Base-by-base conservation (phyloP, 805 yeast species). In the Suhomyces xylopsoci region DNA sequence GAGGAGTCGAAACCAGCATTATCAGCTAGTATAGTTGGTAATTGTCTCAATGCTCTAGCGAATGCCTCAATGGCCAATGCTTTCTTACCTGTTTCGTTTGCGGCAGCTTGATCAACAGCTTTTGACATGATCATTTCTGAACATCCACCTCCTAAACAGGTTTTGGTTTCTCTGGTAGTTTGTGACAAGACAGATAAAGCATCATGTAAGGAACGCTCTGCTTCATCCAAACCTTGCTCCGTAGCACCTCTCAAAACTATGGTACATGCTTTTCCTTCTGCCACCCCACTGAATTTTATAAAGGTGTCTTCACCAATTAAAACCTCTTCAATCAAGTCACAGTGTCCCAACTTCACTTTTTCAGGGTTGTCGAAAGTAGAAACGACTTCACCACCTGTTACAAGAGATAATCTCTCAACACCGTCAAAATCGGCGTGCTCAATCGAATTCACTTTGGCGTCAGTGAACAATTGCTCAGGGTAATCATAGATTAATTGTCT, bases 371-470 rank as follows among this genome's bases (percentile, higher is more conserved):
- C 99, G 68, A 94, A 94, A 1, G 98, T 93, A 7, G 98, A 91
- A 1, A 86, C 97, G 50, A 94, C 97, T 77, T 94, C 98, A 66
- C 97, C 99, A 49, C 99, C 99, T 10, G 98, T 92, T 30, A 91
- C 99, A 41, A 93, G 78, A 2, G 99, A 97, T 60, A 94, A 81
- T 68, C 98, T 85, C 77, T 94, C 99, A 51, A 94, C 90, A 64
- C 98, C 99, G 65, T 90, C 98, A 63, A 94, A 94, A 71, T 94
- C 99, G 14, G 99, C 98, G 67, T 94, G 99, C 71, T 94, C 99
- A 58, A 94, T 90, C 20, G 97, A 85, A 70, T 90, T 92, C 62
- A 94, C 88, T 51, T 85, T 83, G 43, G 90, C 73, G 61, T 93
- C 99, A 5, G 96, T 81, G 65, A 94, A 89, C 60, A 94, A 79